Evolutionary conservation across 495 filamentous ascomycete species (phyloP).

Genomic region (Mycothermus thermophilus): DNA sequence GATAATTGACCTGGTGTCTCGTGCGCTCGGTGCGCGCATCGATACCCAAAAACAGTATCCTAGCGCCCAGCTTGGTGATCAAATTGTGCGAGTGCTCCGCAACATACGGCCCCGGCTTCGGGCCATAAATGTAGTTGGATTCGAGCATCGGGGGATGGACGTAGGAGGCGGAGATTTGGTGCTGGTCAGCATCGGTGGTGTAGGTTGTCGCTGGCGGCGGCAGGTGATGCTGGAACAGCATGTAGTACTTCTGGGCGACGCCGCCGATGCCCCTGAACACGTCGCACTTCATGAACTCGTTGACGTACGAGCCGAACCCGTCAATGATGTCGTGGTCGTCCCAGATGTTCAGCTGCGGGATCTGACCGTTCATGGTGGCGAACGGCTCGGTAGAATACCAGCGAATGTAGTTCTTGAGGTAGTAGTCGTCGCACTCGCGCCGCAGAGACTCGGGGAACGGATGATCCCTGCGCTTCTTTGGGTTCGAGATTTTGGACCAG

Average conservation of each 20-base stretch:
- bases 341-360: slow-evolving; percentile 90
- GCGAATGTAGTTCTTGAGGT: slow-evolving; percentile 72
- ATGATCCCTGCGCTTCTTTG: slow-evolving; percentile 63
- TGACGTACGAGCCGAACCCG: slow-evolving; percentile 84
- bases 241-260: slow-evolving; percentile 77
- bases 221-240: slow-evolving; percentile 88
- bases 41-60: slow-evolving; percentile 73
- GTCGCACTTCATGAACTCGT: slow-evolving; percentile 83
- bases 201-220: slow-evolving; percentile 70
- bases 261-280: slow-evolving; percentile 85
- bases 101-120: slow-evolving; percentile 64
- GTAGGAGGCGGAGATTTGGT: slow-evolving; percentile 53
- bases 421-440: slow-evolving; percentile 71
- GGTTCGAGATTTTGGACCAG: slow-evolving; percentile 75
- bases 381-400: slow-evolving; percentile 86
- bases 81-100: slow-evolving; percentile 66
- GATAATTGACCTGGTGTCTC: slow-evolving; percentile 79
- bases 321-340: slow-evolving; percentile 90
- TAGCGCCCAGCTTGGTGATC: slow-evolving; percentile 70
- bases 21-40: slow-evolving; percentile 89
- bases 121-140: slow-evolving; percentile 66
- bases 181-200: slow-evolving; percentile 54
- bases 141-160: slow-evolving; percentile 49
- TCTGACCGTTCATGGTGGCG: slow-evolving; percentile 67
- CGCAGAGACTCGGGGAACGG: slow-evolving; percentile 63